phyloP scores from a whole-genome alignment of 768 basidiomycete genomes.

The Collybia sordida region DNA sequence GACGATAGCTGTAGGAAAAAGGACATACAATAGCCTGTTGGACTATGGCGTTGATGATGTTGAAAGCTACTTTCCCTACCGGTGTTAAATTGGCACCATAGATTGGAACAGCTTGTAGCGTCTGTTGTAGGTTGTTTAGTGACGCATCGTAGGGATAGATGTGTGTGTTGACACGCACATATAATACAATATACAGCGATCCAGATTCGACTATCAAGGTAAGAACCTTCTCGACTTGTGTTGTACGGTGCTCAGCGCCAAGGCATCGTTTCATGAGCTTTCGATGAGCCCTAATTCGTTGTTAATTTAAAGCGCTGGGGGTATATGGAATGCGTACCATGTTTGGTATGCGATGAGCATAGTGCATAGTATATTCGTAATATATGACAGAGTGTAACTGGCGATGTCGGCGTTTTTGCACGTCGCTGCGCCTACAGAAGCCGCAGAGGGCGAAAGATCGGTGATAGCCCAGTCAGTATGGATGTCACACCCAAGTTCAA shows the following conservation, averaged over 20 bases:
- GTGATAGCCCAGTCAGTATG: constrained; percentile 23
- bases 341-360: constrained; percentile 23
- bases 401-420: constrained; percentile 25
- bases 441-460: constrained; percentile 20
- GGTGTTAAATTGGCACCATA: constrained; percentile 22
- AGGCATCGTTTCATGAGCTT: constrained; percentile 21
- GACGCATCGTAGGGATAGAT: background rate
- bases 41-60: constrained; percentile 27
- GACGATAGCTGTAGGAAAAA: background rate
- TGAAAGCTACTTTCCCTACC: constrained; percentile 19
- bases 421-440: constrained; percentile 19
- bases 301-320: background rate
- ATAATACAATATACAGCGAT: constrained; percentile 24
- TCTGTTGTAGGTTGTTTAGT: constrained; percentile 17
- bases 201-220: constrained; percentile 28
- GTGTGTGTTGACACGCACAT: constrained; percentile 14
- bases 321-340: constrained; percentile 14
- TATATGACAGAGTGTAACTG: constrained; percentile 28
- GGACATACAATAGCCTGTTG: constrained; percentile 24
- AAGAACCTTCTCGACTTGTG: constrained; percentile 25
- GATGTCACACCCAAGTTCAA: constrained; percentile 28
- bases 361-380: constrained; percentile 28
- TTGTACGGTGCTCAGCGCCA: constrained; percentile 21
- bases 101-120: constrained; percentile 28
- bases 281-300: constrained; percentile 18